A percentile compares a stretch with the other conserved stretches of the same genome.
Conservation (phyloP, 106 monocot genomes). For the Dioscorea alata region DNA sequence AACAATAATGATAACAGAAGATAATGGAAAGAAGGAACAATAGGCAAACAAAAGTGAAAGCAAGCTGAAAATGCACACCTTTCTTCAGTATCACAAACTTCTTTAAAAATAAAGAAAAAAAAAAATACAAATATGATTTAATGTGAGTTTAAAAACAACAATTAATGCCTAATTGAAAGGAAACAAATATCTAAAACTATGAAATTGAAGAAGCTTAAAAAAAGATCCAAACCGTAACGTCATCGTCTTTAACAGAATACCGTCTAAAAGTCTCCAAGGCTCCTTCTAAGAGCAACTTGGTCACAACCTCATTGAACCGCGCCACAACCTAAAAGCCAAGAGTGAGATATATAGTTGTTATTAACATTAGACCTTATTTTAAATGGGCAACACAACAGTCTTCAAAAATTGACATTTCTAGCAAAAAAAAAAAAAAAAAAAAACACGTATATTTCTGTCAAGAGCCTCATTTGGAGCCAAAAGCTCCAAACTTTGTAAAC, state of each 20-base stretch:
- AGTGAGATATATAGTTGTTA: neutral
- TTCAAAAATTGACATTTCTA: neutral
- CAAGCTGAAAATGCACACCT: no score
- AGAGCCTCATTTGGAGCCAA: neutral
- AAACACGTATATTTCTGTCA: neutral
- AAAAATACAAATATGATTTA: no score
- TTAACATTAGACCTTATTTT: neutral
- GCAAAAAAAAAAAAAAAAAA: neutral
- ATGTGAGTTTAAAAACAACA: no score
- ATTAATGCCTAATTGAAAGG: neutral
- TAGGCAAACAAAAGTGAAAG: no score
- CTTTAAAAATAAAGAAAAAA: no score
- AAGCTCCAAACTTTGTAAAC: neutral
- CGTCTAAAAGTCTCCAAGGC: constrained; percentile 82
- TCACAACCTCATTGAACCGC: constrained; percentile 93
- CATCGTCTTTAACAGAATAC: constrained; percentile 77
- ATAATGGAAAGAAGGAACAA: no score
- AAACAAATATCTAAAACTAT: neutral
- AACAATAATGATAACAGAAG: no score
- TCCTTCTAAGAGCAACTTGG: constrained; percentile 77
- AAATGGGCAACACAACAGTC: neutral
- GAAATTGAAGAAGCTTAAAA: constrained; percentile 5
- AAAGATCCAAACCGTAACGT: constrained; percentile 59
- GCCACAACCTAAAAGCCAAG: constrained; percentile 73
- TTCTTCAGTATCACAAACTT: no score